Evolutionary conservation across 2,329 filamentous ascomycete genomes (phyloP).

Genomic region (Talaromyces sp.): DNA sequence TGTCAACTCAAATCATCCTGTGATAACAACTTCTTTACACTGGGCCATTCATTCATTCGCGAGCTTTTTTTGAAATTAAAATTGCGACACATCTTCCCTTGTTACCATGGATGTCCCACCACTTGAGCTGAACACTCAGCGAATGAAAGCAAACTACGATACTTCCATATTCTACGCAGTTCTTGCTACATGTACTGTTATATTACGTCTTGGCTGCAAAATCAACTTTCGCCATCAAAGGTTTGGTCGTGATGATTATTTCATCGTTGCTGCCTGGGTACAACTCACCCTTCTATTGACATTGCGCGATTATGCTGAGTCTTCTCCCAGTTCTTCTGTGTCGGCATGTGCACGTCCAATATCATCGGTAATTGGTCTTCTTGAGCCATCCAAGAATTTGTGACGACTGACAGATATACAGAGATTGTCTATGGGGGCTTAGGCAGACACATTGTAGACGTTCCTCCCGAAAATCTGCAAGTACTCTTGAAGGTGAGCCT

Average conservation of each 20-base stretch:
- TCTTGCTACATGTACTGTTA: background rate
- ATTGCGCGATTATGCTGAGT: background rate
- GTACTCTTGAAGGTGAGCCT: background rate
- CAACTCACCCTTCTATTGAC: background rate
- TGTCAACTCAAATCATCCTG: too few species aligned
- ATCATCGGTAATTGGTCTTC: background rate
- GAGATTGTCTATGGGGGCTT: background rate
- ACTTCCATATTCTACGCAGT: background rate
- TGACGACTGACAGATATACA: background rate
- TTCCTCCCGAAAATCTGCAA: background rate
- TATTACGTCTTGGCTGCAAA: background rate
- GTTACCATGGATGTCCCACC: background rate
- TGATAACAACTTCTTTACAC: too few species aligned
- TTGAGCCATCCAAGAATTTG: background rate
- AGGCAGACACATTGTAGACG: background rate
- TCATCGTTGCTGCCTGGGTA: background rate
- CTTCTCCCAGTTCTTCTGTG: background rate
- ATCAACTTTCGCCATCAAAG: background rate
- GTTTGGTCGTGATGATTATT: background rate
- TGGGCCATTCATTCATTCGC: too few species aligned
- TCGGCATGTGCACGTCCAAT: background rate
- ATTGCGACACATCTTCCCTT: background rate
- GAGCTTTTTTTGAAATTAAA: background rate
- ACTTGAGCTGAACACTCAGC: background rate
- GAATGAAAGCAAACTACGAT: background rate